Evolutionary conservation across 345 rosid genomes (phyloP), one percentile per base, ranked within the genome.

Genomic region (Populus alba): DNA sequence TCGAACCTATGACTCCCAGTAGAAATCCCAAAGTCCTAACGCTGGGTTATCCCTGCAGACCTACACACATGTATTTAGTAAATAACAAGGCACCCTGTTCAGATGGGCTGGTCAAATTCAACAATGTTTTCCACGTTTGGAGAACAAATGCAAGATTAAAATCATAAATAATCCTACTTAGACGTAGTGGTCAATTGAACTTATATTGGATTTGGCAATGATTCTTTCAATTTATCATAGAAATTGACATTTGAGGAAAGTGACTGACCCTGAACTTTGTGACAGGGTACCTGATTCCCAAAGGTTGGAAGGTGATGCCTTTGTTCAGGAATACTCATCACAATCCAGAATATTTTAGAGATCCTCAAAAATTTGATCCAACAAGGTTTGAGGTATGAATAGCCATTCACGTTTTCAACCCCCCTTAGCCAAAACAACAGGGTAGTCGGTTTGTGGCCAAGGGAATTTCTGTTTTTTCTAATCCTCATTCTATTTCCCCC

Each of bases 221-320:
- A 39, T 55, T 71, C 22, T 45, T 12, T 74, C 22, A 70, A 17
- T 55, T 35, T 75, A 18, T 41, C 16, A 2, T 33, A 79, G 66
- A 75, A 59, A 79, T 68, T 69, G 73, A 73, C 74, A 57, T 72
- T 37, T 27, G 10, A 41, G 20, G 67, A 73, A 77, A 72, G 17
- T 27, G 22, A 47, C 68, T 33, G 62, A 83, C 71, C 22, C 53
- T 49, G 12, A 68, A 59, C 43, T 49, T 59, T 51, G 20, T 74
- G 49, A 72, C 91, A 92, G 97, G 94, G 38, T 87, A 85, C 81
- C 79, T 90, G 67, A 92, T 92, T 82, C 97, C 97, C 0, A 92
- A 89, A 78, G 97, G 97, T 17, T 92, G 94, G 92, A 92, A 92
- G 87, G 97, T 89, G 66, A 84, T 92, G 91, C 97, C 97, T 75